Conservation (phyloP, 73 alveolate species). For the Paraurostyla sp. region DNA sequence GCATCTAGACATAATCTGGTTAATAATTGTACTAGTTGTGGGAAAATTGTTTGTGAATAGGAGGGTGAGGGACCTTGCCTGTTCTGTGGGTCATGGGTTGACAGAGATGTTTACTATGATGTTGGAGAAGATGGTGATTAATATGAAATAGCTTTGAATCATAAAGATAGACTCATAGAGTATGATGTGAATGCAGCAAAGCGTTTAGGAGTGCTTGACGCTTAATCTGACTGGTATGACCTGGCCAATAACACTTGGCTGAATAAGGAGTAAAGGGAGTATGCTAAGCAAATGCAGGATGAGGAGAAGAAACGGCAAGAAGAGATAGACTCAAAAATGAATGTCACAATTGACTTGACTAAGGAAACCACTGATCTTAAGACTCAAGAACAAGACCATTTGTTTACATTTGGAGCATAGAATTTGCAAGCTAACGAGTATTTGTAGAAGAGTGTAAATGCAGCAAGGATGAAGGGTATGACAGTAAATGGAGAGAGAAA, state of each 20-base stretch:
- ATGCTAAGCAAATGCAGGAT: conserved; percentile 84
- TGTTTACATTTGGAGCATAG: background rate
- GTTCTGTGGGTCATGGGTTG: conserved; percentile 90
- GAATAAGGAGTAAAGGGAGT: conserved; percentile 82
- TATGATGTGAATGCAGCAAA: conserved; percentile 81
- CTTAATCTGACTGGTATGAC: conserved; percentile 92
- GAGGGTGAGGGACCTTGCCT: conserved; percentile 97
- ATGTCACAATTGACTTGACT: conserved; percentile 49
- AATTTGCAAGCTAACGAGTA: conserved; percentile 54
- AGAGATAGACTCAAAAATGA: conserved; percentile 59
- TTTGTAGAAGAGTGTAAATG: background rate
- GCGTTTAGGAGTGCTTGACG: conserved; percentile 86
- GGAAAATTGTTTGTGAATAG: conserved; percentile 89
- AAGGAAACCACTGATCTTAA: conserved; percentile 28
- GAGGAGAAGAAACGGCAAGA: conserved; percentile 67
- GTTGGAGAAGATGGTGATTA: conserved; percentile 52
- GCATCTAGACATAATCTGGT: conserved; percentile 89
- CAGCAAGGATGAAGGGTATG: background rate
- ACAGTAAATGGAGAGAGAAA: background rate
- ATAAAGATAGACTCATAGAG: conserved; percentile 83
- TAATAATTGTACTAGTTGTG: conserved; percentile 92
- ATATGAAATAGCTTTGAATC: conserved; percentile 78
- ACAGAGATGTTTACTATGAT: conserved; percentile 64
- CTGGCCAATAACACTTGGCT: conserved; percentile 91
- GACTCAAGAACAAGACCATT: background rate